Base-by-base conservation (phyloP, 2,329 filamentous ascomycete species). In the Fusarium temperatum region DNA sequence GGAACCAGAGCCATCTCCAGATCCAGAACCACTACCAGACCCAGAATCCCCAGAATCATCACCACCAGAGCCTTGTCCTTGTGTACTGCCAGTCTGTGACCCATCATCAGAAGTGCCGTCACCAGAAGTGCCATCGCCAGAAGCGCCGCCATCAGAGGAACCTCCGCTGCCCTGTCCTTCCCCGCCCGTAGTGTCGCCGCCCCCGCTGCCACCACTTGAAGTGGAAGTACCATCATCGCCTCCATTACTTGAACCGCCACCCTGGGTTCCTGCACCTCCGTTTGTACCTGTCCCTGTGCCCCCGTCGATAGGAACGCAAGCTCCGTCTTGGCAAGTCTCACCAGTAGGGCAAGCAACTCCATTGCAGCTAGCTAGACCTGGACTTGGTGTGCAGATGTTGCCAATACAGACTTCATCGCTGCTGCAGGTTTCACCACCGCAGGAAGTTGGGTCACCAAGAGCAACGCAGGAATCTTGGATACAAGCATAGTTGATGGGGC, bases 401-500 rank as follows among this genome's bases (percentile, higher is more conserved):
- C 71, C 58, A 14, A 77, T 35, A 14, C 75, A 77, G 12, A 72
- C 36, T n/a, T 75, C 54, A 6, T 15, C 45, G 8, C 42, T 62
- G 13, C 30, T 26, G 30, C 75, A 77, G 8, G 28, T 10, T 10
- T 54, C 24, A 2, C 56, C 45, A 3, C 63, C 66, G 18, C 75
- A 77, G 30, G 50, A 54, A 0, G 51, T 39, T 9, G 73, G 35
- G 22, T 77, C 56, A 5, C 59, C 66, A 1, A 68, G 50, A 8
- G 67, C 41, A 1, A 77, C 61, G 11, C 75, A 77, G 4, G 59
- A 66, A 6, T 48, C 26, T 7, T 71, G 53, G 8, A 77, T 51
- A 3, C 75, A 77, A n/a, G 66, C 67, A 20, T 65, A 61, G 28
- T 72, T 70, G 8, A 56, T 35, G 5, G 65, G 65, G 6, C 75